Base-by-base conservation (phyloP, 768 basidiomycete genomes). In the Mycena olivaceomarginata region DNA sequence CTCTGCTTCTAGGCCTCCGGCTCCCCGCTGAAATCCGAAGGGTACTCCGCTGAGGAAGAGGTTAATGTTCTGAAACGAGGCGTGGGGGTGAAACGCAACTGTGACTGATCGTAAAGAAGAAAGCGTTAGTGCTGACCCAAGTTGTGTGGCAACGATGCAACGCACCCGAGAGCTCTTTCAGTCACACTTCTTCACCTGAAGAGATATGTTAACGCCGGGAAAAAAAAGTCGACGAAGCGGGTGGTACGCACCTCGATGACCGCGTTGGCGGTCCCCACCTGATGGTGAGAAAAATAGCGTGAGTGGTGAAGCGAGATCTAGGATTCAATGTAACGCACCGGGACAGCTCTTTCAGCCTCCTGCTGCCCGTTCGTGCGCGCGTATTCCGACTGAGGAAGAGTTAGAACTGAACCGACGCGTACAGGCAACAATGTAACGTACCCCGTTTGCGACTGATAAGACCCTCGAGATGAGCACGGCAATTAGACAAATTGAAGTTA, bases 1-100 rank as follows among this genome's bases (percentile, higher is more conserved):
- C 12, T 65, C 64, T 65, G 43, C 43, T 65, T 43, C 43, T 46
- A 64, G 62, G 40, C 40, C 53, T 64, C 40, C 62, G 41, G 20
- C 40, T 43, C 62, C 62, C 62, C 40, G 62, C 62, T 46, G 9
- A 46, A 65, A 18, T 65, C 64, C 5, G 43, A 46, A 65, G 64
- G 64, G 25, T 65, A 22, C 64, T 46, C 60, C 60, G 5, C 43
- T 25, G 43, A 45, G 18, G 64, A 65, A 46, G 64, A 45, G 31
- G 57, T 37, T 59, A 59, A 59, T 46, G 41, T 46, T 65, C 43
- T 31, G 64, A 46, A 65, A 65, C 41, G 64, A 45, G 64, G 64
- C 64, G 64, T 45, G 64, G 64, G 64, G 57, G 46, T 46, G 64
- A 65, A 65, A 65, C 64, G 43, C 64, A 65, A 45, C 62, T 64